phyloP scores from a whole-genome alignment of 1,284 basidiomycete species.

The Butyriboletus appendiculatus region DNA sequence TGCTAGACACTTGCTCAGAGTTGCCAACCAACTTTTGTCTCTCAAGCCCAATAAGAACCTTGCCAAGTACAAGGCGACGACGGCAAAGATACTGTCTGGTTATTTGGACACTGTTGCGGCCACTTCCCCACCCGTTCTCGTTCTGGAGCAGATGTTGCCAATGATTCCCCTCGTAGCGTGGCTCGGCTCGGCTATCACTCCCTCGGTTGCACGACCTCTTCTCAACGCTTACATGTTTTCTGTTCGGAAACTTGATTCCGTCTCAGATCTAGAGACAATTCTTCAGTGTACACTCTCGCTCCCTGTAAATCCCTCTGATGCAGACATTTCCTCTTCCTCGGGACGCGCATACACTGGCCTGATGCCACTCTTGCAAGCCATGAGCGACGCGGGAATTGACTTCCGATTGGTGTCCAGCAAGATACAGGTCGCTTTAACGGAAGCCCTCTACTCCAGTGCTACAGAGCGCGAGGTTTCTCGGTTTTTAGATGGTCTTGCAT shows the following conservation, averaged over 20 bases:
- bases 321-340: conserved; percentile 3
- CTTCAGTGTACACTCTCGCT: conserved; percentile 27
- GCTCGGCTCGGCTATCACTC: conserved; percentile 13
- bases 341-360: conserved; percentile 19
- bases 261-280: conserved; percentile 34
- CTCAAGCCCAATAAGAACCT: conserved; percentile 19
- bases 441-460: conserved; percentile 24
- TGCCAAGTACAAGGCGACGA: conserved; percentile 16
- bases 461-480: conserved; percentile 23
- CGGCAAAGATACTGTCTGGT: conserved; percentile 18
- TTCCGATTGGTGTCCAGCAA: conserved; percentile 24
- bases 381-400: conserved; percentile 21
- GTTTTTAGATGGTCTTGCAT: conserved; percentile 24
- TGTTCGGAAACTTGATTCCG: conserved; percentile 20
- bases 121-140: background rate
- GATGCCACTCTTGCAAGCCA: conserved; percentile 22
- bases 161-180: conserved; percentile 18
- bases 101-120: conserved; percentile 17
- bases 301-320: conserved; percentile 13
- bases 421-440: conserved; percentile 23
- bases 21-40: conserved; percentile 14
- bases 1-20: conserved; percentile 13
- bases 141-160: conserved; percentile 14
- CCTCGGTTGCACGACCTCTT: conserved; percentile 19
- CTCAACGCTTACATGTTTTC: conserved; percentile 34